A percentile compares a stretch with the other conserved stretches of the same genome.
Conservation (phyloP, 2,329 filamentous ascomycete species). For the Cercospora beticola region DNA sequence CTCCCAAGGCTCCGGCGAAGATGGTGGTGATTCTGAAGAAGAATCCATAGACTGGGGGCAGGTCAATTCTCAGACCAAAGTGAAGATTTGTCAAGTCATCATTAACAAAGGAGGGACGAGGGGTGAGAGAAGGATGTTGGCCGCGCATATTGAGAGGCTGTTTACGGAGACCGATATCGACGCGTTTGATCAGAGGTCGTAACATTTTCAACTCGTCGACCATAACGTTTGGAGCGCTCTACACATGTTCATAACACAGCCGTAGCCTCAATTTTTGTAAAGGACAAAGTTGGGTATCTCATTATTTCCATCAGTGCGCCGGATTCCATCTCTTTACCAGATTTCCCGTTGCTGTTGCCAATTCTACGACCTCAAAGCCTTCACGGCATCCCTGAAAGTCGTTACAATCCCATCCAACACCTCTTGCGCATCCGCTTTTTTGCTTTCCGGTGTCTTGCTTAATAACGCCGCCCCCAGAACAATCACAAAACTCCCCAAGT, state of each 20-base stretch:
- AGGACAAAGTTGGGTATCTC: not conserved
- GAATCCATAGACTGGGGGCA: not conserved
- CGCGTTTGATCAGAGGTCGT: not conserved
- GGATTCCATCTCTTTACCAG: not conserved
- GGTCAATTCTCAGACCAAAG: not conserved
- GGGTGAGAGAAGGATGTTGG: not conserved
- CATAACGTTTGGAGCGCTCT: too few relatives aligned
- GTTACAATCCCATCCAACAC: not conserved
- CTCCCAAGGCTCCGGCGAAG: too few relatives aligned
- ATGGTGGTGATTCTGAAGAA: not conserved
- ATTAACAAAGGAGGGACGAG: not conserved
- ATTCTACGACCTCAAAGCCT: not conserved
- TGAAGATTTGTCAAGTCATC: not conserved
- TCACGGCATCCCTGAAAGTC: not conserved
- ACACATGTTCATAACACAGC: not conserved
- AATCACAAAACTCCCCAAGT: not conserved
- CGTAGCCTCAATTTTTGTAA: not conserved
- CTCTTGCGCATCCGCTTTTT: constrained; percentile 4
- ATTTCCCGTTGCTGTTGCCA: not conserved
- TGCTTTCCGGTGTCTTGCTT: constrained; percentile 4
- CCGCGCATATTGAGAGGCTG: not conserved
- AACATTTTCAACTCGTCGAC: too few relatives aligned
- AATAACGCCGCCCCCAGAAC: not conserved
- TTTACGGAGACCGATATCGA: not conserved
- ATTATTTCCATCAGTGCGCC: not conserved